Evolutionary conservation across 179 eudicot genomes (phyloP), one percentile per base, ranked within the genome.

Genomic region (Corrigiola litoralis): DNA sequence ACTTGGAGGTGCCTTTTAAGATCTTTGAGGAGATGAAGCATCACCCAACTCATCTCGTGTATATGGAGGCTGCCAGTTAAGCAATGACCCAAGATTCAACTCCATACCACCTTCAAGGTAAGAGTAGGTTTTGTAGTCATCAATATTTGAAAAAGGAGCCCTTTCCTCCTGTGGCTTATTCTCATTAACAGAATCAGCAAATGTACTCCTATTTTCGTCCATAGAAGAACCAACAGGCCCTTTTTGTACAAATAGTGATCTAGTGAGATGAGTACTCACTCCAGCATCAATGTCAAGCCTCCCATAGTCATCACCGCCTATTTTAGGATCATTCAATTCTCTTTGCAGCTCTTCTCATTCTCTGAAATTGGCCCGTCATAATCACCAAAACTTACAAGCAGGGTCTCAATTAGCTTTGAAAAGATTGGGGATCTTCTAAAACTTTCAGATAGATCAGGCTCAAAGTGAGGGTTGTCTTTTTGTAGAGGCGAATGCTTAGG

Each of bases 321-420:
- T 61, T 47, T 37, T 67, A 51, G 68, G 51, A 56, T 72, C 65
- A 16, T 66, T 31, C 66, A 46, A 66, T 70, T 34, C 63, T 25
- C 60, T 72, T 18, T 67, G 64, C 27, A 59, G 38, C 59, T 77
- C 87, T 45, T 72, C 37, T 89, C 92, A 27, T 71, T 81, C 66
- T 80, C 94, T 54, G 86, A 87, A 76, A 60, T 69, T 58, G 74
- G 78, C 6, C 66, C 81, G 68, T 81, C 89, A 12, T 83, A 80
- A 69, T 83, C 88, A 70, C 83, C 88, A 69, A 73, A 86, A 18
- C 69, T 61, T 12, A 75, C 48, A 55, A 84, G 77, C 17, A 74
- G 38, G 18, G 78, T 67, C 57, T 81, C 74, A 47, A 68, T 81
- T 60, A 70, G 58, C 29, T 77, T 73, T 12, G 82, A 65, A 67